phyloP scores from a whole-genome alignment of 2,329 filamentous ascomycete genomes.

The Pseudocercospora vitis region DNA sequence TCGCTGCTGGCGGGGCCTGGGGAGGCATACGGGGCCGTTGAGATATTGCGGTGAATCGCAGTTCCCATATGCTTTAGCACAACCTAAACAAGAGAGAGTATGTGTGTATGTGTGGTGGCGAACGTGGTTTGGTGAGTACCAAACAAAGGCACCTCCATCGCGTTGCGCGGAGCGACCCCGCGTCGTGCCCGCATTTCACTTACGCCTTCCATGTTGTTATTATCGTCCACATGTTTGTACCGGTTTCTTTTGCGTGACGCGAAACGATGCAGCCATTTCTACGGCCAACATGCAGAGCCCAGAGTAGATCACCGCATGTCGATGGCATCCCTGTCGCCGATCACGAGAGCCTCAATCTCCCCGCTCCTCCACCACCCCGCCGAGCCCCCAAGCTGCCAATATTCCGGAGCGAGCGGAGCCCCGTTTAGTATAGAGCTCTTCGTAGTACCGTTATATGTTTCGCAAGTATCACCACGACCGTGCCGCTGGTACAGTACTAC shows the following conservation, averaged over 20 bases:
- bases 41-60: background rate
- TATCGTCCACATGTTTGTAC: too few relatives aligned
- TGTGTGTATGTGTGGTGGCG: background rate
- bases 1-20: conserved; percentile 30
- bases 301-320: background rate
- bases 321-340: background rate
- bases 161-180: background rate
- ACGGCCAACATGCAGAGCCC: background rate
- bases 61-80: background rate
- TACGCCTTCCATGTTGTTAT: too few relatives aligned
- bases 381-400: background rate
- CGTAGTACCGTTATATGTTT: too few relatives aligned
- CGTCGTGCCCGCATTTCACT: background rate
- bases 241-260: background rate
- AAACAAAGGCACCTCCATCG: conserved; percentile 8
- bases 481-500: too few relatives aligned
- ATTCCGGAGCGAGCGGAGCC: too few relatives aligned
- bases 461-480: too few relatives aligned
- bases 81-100: too few relatives aligned
- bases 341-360: conserved; percentile 1
- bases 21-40: conserved; percentile 21
- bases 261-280: conserved; percentile 4
- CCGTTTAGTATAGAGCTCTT: too few relatives aligned
- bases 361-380: background rate
- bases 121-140: background rate